Conservation (phyloP, 2,329 filamentous ascomycete genomes). For the Phialocephala subalpina region DNA sequence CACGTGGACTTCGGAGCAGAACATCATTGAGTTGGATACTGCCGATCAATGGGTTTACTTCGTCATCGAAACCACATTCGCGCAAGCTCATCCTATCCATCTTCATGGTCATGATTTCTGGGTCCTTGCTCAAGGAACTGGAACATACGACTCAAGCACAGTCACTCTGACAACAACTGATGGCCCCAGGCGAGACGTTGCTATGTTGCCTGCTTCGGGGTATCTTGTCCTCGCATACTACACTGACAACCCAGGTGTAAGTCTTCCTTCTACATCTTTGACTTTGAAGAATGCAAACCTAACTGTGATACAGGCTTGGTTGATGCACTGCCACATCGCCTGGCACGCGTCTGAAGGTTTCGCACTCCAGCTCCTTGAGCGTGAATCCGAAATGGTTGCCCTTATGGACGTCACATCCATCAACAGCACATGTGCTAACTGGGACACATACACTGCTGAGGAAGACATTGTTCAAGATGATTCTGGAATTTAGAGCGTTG, state of each 20-base stretch:
- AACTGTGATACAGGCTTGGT: slow-evolving; percentile 45
- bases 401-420: slow-evolving; percentile 15
- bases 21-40: slow-evolving; percentile 26
- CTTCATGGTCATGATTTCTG: slow-evolving; percentile 58
- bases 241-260: slow-evolving; percentile 55
- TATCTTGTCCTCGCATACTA: slow-evolving; percentile 58
- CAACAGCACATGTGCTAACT: slow-evolving; percentile 10
- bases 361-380: slow-evolving; percentile 31
- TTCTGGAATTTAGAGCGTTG: neutral
- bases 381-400: slow-evolving; percentile 13
- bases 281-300: neutral
- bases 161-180: slow-evolving; percentile 52
- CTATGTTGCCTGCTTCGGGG: slow-evolving; percentile 52
- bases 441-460: neutral
- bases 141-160: slow-evolving; percentile 8
- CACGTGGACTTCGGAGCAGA: slow-evolving; percentile 9
- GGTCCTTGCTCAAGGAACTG: slow-evolving; percentile 48
- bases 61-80: slow-evolving; percentile 17
- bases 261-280: neutral
- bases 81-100: slow-evolving; percentile 53
- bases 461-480: slow-evolving; percentile 4
- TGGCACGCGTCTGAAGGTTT: slow-evolving; percentile 31
- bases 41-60: slow-evolving; percentile 20
- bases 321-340: slow-evolving; percentile 56
- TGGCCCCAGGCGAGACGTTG: slow-evolving; percentile 58